Evolutionary conservation across 352 stramenopile species (phyloP).

Genomic region (Pythium sukuiense): DNA sequence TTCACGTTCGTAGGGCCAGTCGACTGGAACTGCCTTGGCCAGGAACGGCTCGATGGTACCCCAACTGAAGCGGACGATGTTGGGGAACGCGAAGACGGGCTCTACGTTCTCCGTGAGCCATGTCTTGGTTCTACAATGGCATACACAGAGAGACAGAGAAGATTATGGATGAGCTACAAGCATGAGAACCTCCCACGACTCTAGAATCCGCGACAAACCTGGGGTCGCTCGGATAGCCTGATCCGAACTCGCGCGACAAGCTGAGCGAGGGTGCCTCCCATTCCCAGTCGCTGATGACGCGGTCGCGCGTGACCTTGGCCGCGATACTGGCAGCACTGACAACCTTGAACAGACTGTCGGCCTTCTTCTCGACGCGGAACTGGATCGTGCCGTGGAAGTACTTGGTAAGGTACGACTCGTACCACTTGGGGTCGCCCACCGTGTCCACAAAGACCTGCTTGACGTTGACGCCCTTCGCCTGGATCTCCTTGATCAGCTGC

Average conservation of each 20-base stretch:
- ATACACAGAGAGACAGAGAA: not conserved
- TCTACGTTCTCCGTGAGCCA: constrained; percentile 90
- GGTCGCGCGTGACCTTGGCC: constrained; percentile 93
- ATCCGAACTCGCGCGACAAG: constrained; percentile 80
- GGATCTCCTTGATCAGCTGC: constrained; percentile 90
- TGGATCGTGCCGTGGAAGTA: constrained; percentile 87
- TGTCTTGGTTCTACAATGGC: constrained; percentile 53
- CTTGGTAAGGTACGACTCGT: constrained; percentile 91
- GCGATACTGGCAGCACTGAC: constrained; percentile 92
- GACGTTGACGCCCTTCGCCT: constrained; percentile 84
- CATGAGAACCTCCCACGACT: not conserved
- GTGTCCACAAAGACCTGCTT: constrained; percentile 94
- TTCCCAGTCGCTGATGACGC: constrained; percentile 86
- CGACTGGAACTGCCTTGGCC: constrained; percentile 29
- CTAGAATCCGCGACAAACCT: constrained; percentile 47
- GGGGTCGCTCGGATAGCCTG: constrained; percentile 92
- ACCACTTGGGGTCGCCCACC: constrained; percentile 90
- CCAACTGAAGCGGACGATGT: constrained; percentile 87
- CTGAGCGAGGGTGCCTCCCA: constrained; percentile 77
- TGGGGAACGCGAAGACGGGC: constrained; percentile 78
- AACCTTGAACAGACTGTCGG: constrained; percentile 95
- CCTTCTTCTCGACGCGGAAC: constrained; percentile 96
- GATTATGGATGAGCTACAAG: not conserved
- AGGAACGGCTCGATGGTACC: constrained; percentile 49
- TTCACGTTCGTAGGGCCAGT: constrained; percentile 38